Evolutionary conservation across 225 moss, liverwort and hornwort species (phyloP), one percentile per base, ranked within the genome.

Genomic region (Pleurozium schreberi): DNA sequence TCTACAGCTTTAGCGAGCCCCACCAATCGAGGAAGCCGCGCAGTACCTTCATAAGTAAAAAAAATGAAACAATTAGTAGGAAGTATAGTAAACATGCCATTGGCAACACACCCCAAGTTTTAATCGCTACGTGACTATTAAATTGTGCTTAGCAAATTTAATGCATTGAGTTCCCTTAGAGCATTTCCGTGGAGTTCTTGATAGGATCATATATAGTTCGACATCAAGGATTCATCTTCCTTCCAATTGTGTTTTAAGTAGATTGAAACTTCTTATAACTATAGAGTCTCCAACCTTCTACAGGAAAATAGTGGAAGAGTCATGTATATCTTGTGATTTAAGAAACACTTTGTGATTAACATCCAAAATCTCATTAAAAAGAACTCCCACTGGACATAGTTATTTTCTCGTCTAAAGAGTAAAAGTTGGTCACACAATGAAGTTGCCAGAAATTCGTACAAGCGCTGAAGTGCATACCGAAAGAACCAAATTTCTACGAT

Each of bases 11-110:
- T 95, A 15, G 49, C 71, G 45, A 96, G 94, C 84, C 98, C 98
- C 79, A 98, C 95, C 79, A 98, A 95, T 75, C 98, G 98, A 87
- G 98, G 98, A 87, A 98, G 95, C 70, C 98, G 92, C 55, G 94
- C 95, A 89, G 98, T 98, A 59, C 98, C 97, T 98, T 89, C 75
- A 49, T 75, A n/a, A 69, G n/a, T n/a, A n/a, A 18, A 12, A 59
- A 86, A 90, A 81, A 82, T 69, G 74, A 55, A 85, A 25, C 77
- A 74, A 83, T 74, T 69, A 83, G 67, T 71, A 74, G 47, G 52
- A 80, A 45, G 16, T 58, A 59, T 5, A 70, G 31, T 55, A 66
- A 79, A 5, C 26, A 43, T 25, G 55, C 55, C 18, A 87, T 34
- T 42, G 50, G 52, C 31, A 40, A 64, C 31, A 50, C 53, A 87